Conservation (phyloP, 768 basidiomycete genomes). For the Tricholoma terreum region DNA sequence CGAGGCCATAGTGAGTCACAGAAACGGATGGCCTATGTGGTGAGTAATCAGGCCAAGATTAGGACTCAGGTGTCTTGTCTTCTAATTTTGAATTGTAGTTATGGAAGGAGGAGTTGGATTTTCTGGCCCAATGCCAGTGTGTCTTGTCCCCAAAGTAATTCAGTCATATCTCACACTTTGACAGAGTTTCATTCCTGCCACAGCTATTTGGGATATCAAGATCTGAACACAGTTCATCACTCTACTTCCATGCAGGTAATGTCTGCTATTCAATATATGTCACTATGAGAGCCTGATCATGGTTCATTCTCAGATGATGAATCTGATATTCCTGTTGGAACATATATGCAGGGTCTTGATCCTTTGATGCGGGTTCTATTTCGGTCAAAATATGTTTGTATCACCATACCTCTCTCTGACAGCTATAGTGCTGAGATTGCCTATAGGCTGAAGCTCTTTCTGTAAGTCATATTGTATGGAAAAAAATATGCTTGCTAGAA, state of each 20-base stretch:
- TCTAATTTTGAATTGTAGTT: not conserved
- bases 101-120: not conserved
- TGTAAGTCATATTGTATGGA: not conserved
- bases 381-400: not conserved
- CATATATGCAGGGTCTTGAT: not conserved
- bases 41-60: not conserved
- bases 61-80: not conserved
- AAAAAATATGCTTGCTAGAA: not conserved
- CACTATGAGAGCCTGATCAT: not conserved
- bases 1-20: not conserved
- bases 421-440: not conserved
- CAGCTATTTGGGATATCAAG: not conserved
- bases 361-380: not conserved
- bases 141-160: not conserved
- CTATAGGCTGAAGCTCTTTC: not conserved
- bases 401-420: not conserved
- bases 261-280: not conserved
- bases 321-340: not conserved
- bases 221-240: not conserved
- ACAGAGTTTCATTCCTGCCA: not conserved
- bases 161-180: not conserved
- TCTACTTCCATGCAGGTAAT: not conserved
- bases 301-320: not conserved
- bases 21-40: not conserved
- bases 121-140: not conserved